Percentiles rank a stretch among this genome's conserved stretches.
Evolutionary conservation across 140 eudicot genomes (phyloP).

Genomic region (Cichorium intybus): DNA sequence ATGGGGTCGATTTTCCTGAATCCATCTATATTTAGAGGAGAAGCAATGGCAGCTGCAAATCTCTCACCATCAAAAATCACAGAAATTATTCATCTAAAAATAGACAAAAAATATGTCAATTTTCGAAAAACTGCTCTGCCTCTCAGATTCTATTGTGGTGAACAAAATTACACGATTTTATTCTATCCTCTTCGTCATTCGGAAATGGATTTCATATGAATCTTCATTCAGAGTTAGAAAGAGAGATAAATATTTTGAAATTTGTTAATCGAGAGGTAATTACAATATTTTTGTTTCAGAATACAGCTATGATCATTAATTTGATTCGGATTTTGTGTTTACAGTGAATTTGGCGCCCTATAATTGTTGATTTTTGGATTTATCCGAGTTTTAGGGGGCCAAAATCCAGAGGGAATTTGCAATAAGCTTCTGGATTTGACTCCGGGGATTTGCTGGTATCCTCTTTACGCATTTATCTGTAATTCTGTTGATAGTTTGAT

Average conservation of each 20-base stretch:
- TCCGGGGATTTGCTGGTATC: slow-evolving; percentile 33
- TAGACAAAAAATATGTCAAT: slow-evolving; percentile 2
- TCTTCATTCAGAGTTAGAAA: not conserved
- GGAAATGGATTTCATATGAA: slow-evolving; percentile 18
- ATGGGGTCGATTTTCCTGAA: slow-evolving; percentile 9
- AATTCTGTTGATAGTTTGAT: not conserved
- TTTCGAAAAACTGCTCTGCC: slow-evolving; percentile 20
- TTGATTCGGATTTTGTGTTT: not conserved
- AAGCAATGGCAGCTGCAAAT: slow-evolving; percentile 19
- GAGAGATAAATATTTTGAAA: not conserved
- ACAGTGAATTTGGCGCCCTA: slow-evolving; percentile 28
- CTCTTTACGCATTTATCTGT: not conserved
- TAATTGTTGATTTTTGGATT: slow-evolving; percentile 23
- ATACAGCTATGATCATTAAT: not conserved
- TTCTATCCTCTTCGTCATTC: slow-evolving; percentile 22
- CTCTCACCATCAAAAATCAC: slow-evolving; percentile 6
- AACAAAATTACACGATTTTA: slow-evolving; percentile 22
- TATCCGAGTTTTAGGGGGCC: slow-evolving; percentile 24
- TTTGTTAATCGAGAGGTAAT: slow-evolving; percentile 15
- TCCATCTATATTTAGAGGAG: slow-evolving; percentile 15
- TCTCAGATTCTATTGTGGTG: slow-evolving; percentile 28
- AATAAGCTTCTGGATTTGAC: slow-evolving; percentile 41
- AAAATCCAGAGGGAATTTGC: slow-evolving; percentile 33
- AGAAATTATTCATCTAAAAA: slow-evolving; percentile 23
- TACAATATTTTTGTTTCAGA: not conserved